These are phyloP conservation scores for Sutorius australiensis DNA, from an alignment of 768 basidiomycete genomes.

Conservation along the genomic window DNA sequence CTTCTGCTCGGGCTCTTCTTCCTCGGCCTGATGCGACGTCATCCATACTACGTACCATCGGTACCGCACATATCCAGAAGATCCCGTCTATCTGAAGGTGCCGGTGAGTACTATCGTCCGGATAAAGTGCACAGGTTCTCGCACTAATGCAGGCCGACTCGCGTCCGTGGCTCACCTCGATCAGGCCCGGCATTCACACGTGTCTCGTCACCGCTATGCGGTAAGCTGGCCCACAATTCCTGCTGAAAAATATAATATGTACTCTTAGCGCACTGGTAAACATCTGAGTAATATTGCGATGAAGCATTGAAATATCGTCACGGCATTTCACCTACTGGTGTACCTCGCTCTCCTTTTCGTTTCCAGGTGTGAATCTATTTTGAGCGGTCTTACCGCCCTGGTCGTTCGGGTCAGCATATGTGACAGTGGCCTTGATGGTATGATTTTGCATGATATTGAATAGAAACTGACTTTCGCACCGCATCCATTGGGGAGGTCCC, in stretches of 20 bases:
- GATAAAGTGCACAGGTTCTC: not conserved
- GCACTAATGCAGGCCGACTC: not conserved
- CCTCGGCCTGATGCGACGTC: not conserved
- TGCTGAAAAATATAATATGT: not conserved
- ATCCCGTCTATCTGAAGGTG: not conserved
- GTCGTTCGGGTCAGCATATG: not conserved
- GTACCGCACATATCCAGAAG: not conserved
- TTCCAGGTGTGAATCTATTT: not conserved
- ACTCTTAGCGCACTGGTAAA: not conserved
- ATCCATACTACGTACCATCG: not conserved
- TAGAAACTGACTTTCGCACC: not conserved
- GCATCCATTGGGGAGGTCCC: not conserved
- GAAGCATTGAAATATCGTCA: not conserved
- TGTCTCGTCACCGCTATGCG: not conserved
- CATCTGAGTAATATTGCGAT: not conserved
- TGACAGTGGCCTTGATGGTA: not conserved
- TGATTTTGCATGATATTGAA: not conserved
- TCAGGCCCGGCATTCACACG: not conserved
- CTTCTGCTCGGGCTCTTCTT: not conserved
- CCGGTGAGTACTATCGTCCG: not conserved
- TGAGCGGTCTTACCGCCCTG: not conserved
- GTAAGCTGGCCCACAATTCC: not conserved
- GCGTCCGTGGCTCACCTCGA: not conserved
- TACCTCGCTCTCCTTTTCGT: no score
- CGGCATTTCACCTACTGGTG: not conserved